Evolutionary conservation across 2,329 filamentous ascomycete genomes (phyloP).

Genomic region (Claviceps maximensis): DNA sequence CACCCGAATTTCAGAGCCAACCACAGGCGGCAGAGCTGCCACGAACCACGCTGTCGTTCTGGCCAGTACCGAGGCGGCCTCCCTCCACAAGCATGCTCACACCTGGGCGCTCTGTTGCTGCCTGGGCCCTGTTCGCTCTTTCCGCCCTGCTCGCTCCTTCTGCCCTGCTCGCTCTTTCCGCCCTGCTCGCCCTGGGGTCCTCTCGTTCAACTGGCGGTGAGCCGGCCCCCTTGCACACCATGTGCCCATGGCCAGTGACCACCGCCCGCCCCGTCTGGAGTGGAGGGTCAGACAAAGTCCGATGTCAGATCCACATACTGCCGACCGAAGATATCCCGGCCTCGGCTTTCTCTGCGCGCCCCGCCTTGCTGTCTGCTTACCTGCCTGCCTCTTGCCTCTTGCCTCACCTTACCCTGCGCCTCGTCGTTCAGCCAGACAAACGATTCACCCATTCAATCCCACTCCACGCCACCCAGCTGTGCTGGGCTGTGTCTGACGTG

Average conservation of each 20-base stretch:
- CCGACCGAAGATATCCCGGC: neutral
- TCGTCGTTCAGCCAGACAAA: no score
- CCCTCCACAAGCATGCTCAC: conserved; percentile 1
- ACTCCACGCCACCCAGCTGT: neutral
- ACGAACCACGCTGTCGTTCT: no score
- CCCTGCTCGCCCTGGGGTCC: no score
- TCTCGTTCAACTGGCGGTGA: neutral
- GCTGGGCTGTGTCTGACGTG: conserved; percentile 1
- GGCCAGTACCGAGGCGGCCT: conserved; percentile 4
- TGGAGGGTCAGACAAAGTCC: neutral
- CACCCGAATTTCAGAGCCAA: neutral
- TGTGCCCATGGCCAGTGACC: no score
- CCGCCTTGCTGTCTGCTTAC: no score
- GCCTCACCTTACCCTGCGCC: neutral
- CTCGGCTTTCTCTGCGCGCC: no score
- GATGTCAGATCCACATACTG: neutral
- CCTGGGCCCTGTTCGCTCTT: no score
- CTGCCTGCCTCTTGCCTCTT: no score
- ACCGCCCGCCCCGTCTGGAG: neutral
- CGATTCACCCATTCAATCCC: neutral
- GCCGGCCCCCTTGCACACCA: neutral
- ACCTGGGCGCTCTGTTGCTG: no score
- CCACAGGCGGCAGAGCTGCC: neutral
- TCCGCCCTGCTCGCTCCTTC: no score
- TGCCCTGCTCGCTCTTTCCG: no score